A percentile compares a stretch with the other conserved stretches of the same genome.
phyloP scores from a whole-genome alignment of 495 filamentous ascomycete genomes.

The Cetradonia linearis region DNA sequence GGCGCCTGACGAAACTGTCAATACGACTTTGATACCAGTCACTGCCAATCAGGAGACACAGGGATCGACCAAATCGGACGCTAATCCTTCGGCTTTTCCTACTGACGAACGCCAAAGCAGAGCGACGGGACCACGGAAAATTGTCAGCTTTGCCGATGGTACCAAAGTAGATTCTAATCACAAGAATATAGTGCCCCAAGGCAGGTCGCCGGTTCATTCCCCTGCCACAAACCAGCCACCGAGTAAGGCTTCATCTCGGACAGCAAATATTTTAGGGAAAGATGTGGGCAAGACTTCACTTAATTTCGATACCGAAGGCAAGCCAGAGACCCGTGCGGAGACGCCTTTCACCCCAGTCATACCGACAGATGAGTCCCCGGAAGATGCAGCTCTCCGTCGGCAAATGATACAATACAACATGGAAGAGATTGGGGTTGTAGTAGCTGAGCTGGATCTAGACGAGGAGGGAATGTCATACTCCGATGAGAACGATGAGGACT shows the following conservation, averaged over 20 bases:
- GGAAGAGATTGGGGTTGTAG: conserved; percentile 74
- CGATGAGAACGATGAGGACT: conserved; percentile 37
- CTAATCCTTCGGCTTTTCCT: not conserved
- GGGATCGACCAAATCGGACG: not conserved
- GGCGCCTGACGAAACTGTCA: not conserved
- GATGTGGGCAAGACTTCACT: not conserved
- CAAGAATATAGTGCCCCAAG: not conserved
- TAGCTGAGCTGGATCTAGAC: conserved; percentile 85
- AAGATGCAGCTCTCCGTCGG: conserved; percentile 70
- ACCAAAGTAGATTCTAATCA: conserved; percentile 11
- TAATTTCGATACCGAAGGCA: not conserved
- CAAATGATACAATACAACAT: conserved; percentile 90
- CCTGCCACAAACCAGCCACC: too few relatives aligned
- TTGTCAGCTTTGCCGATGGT: conserved; percentile 28
- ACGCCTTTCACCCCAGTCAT: conserved; percentile 24
- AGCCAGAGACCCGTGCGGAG: not conserved
- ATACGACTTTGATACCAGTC: not conserved
- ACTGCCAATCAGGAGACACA: not conserved
- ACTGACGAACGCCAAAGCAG: not conserved
- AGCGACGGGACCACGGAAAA: conserved; percentile 20
- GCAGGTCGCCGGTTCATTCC: not conserved
- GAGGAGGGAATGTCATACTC: conserved; percentile 43
- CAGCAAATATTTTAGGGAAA: not conserved
- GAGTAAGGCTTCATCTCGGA: not conserved
- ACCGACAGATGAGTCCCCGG: conserved; percentile 57